Percentiles rank a stretch among this genome's conserved stretches.
Conservation (phyloP, 805 yeast genomes). For the Scheffersomyces lignosus region DNA sequence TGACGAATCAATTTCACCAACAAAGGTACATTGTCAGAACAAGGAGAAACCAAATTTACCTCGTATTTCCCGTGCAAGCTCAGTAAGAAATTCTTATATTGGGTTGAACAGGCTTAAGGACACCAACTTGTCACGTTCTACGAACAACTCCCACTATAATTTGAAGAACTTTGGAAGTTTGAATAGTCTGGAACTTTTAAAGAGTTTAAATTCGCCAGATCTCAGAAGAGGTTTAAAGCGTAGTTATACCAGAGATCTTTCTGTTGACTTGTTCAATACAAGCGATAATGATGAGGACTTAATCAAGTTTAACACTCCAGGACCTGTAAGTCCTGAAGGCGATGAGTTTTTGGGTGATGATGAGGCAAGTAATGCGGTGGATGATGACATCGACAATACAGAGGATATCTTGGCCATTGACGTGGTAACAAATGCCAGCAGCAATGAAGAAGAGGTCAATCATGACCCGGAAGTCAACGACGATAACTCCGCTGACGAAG, state of each 20-base stretch:
- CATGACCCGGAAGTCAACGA: no score
- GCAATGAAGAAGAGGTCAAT: no score
- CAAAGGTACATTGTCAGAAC: not conserved
- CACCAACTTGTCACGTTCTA: constrained; percentile 18
- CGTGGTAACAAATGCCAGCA: no score
- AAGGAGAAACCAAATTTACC: constrained; percentile 37
- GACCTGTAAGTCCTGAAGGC: not conserved
- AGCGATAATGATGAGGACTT: not conserved
- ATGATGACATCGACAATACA: not conserved
- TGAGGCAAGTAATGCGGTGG: not conserved
- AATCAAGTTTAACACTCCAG: no score
- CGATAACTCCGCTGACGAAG: no score
- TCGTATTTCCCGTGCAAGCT: constrained; percentile 22
- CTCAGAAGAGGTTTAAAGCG: constrained; percentile 15
- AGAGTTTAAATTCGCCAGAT: constrained; percentile 25
- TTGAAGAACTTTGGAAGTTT: constrained; percentile 7
- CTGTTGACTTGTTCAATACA: not conserved
- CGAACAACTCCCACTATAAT: constrained; percentile 17
- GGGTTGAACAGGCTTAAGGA: constrained; percentile 42
- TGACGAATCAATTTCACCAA: not conserved
- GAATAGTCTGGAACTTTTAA: constrained; percentile 14
- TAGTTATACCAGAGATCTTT: not conserved
- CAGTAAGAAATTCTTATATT: constrained; percentile 35
- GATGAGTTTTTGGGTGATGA: not conserved
- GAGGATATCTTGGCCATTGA: not conserved